phyloP scores from a whole-genome alignment of 2,329 filamentous ascomycete species.

The Didymella lethalis region DNA sequence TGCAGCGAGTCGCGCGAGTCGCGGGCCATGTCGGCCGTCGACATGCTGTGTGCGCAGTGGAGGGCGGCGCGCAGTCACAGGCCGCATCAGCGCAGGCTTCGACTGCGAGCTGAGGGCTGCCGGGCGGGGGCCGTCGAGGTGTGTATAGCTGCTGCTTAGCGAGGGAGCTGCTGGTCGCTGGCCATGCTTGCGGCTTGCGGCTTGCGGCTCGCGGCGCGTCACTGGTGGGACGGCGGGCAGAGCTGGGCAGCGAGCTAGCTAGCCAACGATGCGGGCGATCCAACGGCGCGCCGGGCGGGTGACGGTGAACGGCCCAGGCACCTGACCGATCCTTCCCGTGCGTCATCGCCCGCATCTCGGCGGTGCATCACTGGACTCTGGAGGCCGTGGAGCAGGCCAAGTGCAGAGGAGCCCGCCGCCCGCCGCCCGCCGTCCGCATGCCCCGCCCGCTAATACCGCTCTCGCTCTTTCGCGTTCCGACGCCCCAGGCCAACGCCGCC shows the following conservation, averaged over 20 bases:
- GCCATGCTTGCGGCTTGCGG: slow-evolving; percentile 5
- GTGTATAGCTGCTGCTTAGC: neutral
- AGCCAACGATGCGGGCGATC: slow-evolving; percentile 3
- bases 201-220: no score
- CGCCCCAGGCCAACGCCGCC: no score
- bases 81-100: neutral
- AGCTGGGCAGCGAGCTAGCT: neutral
- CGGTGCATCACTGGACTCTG: neutral
- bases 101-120: neutral
- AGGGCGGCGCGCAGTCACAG: neutral
- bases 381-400: no score
- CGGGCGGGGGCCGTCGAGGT: neutral
- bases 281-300: slow-evolving; percentile 7
- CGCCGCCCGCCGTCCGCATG: neutral
- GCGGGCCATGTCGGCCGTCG: slow-evolving; percentile 37
- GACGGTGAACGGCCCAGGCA: slow-evolving; percentile 6
- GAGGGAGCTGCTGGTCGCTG: slow-evolving; percentile 9
- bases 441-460: neutral
- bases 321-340: slow-evolving; percentile 6
- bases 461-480: neutral
- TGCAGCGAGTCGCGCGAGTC: slow-evolving; percentile 56
- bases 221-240: neutral
- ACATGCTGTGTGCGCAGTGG: neutral
- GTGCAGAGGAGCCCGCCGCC: no score
- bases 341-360: slow-evolving; percentile 4